Evolutionary conservation across 345 rosid genomes (phyloP).

Genomic region (Murraya paniculata): DNA sequence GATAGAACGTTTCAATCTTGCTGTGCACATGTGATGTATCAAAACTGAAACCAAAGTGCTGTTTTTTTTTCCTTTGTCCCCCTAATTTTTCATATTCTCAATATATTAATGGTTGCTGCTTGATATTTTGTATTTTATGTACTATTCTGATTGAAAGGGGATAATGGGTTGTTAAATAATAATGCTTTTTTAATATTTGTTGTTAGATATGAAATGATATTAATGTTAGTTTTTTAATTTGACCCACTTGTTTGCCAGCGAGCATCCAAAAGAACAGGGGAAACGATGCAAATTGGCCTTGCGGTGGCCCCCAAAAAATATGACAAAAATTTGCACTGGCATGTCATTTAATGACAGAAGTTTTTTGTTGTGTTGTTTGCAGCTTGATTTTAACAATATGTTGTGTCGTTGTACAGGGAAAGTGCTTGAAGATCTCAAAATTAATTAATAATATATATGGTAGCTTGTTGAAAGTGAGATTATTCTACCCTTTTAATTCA

Average conservation of each 20-base stretch:
- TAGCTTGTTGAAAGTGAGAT: neutral
- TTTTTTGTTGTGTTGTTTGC: neutral
- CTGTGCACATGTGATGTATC: no score
- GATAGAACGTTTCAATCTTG: neutral
- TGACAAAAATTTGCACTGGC: neutral
- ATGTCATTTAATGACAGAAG: neutral
- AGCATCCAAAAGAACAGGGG: neutral
- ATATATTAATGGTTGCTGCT: neutral
- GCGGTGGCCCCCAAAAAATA: neutral
- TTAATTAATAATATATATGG: neutral
- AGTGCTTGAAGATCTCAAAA: neutral
- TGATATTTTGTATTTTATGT: neutral
- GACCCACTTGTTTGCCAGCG: neutral
- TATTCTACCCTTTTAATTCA: neutral
- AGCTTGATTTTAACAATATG: neutral
- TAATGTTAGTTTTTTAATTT: neutral
- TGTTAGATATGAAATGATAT: neutral
- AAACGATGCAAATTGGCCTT: neutral
- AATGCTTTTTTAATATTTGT: no score
- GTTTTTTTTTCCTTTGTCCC: no score
- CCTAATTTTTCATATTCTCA: neutral
- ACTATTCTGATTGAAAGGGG: neutral
- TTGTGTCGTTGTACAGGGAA: neutral
- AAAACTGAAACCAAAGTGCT: neutral
- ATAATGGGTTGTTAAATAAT: neutral